Conservation (phyloP, 164 flowering plant species). For the Macadamia tetraphylla region DNA sequence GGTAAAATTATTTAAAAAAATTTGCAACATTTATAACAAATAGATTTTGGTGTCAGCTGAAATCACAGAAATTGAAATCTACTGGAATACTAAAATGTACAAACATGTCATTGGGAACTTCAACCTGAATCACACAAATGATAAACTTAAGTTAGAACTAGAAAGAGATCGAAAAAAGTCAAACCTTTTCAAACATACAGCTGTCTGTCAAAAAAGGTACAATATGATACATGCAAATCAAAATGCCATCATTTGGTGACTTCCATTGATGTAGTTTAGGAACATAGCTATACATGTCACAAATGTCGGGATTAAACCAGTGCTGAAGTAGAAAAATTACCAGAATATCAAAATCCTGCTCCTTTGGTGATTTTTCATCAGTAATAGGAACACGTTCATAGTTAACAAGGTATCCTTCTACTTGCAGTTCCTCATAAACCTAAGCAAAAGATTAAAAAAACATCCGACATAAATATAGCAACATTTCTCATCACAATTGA, state of each 20-base stretch:
- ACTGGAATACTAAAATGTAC: background rate
- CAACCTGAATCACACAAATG: no score
- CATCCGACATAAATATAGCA: background rate
- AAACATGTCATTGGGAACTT: background rate
- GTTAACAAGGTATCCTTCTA: slow-evolving; percentile 70
- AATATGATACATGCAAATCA: background rate
- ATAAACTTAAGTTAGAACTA: no score
- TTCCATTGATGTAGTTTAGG: background rate
- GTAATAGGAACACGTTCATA: slow-evolving; percentile 95
- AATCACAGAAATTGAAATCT: no score
- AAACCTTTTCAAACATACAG: background rate
- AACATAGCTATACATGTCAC: background rate
- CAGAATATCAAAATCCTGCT: slow-evolving; percentile 87
- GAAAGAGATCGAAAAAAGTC: background rate
- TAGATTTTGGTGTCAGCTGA: no score
- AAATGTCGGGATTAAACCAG: background rate
- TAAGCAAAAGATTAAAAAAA: slow-evolving; percentile 16
- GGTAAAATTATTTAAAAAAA: no score
- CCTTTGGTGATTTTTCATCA: slow-evolving; percentile 94
- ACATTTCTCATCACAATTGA: background rate
- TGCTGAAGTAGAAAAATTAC: slow-evolving; percentile 30
- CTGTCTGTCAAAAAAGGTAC: no score
- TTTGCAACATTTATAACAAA: no score
- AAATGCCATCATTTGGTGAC: background rate
- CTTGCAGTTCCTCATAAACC: slow-evolving; percentile 82